Conservation (phyloP, 2,329 filamentous ascomycete genomes). For the Coleophoma crateriformis region DNA sequence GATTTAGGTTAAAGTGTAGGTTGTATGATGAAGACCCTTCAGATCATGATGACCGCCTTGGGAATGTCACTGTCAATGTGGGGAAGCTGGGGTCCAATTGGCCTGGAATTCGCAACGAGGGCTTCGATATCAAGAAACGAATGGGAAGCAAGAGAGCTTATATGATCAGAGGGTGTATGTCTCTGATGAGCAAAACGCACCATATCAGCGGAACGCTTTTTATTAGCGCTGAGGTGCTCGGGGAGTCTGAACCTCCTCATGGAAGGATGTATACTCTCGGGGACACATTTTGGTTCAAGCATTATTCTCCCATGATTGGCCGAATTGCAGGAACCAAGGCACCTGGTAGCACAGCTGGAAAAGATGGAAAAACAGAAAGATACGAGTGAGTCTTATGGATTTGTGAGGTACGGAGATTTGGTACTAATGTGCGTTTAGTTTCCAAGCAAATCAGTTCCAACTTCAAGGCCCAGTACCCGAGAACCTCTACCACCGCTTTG, state of each 20-base stretch:
- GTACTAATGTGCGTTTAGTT: slow-evolving; percentile 44
- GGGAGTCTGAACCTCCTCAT: slow-evolving; percentile 63
- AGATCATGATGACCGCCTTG: slow-evolving; percentile 81
- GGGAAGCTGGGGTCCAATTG: slow-evolving; percentile 57
- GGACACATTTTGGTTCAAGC: slow-evolving; percentile 70
- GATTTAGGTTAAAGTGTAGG: slow-evolving; percentile 79
- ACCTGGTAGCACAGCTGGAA: slow-evolving; percentile 47
- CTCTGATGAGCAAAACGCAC: slow-evolving; percentile 52
- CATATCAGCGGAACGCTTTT: slow-evolving; percentile 67
- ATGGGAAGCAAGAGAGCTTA: slow-evolving; percentile 86
- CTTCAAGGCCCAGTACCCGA: slow-evolving; percentile 76
- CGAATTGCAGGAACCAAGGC: slow-evolving; percentile 70
- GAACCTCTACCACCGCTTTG: slow-evolving; percentile 82
- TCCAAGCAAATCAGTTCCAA: slow-evolving; percentile 90
- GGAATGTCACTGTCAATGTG: slow-evolving; percentile 72
- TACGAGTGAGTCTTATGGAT: slow-evolving; percentile 60
- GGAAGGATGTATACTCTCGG: slow-evolving; percentile 75
- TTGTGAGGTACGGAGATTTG: background rate
- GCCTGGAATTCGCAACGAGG: slow-evolving; percentile 58
- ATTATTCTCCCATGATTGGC: slow-evolving; percentile 86
- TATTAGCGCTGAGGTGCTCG: slow-evolving; percentile 73
- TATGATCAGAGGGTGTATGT: slow-evolving; percentile 62
- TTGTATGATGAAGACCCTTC: slow-evolving; percentile 87
- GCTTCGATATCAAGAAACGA: slow-evolving; percentile 73
- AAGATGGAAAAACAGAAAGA: slow-evolving; percentile 53